phyloP scores from a whole-genome alignment of 2,329 filamentous ascomycete species.

The Lecanoromycetidae sp. region DNA sequence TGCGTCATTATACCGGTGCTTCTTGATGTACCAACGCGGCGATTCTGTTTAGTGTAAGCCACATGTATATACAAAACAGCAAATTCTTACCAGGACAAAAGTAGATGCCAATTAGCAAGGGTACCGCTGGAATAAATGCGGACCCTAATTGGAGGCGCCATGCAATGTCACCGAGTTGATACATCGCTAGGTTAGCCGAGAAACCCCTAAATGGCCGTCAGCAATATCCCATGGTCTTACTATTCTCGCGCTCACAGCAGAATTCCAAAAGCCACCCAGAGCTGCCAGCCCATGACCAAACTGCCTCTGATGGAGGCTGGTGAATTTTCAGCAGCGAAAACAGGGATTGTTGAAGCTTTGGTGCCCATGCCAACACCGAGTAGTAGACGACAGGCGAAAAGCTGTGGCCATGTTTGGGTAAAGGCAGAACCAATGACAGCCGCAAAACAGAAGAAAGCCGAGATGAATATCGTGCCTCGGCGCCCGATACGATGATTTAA shows the following conservation, averaged over 20 bases:
- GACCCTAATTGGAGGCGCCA: slow-evolving; percentile 48
- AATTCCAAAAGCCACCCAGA: slow-evolving; percentile 38
- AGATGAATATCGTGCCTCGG: slow-evolving; percentile 29
- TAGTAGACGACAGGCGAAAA: slow-evolving; percentile 23
- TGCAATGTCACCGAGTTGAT: slow-evolving; percentile 27
- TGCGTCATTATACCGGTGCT: slow-evolving; percentile 34
- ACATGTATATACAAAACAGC: slow-evolving; percentile 30
- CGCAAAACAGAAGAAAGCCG: slow-evolving; percentile 24
- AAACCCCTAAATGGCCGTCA: slow-evolving; percentile 22
- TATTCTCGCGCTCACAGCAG: slow-evolving; percentile 20
- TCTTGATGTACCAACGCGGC: slow-evolving; percentile 41
- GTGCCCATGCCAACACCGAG: slow-evolving; percentile 30
- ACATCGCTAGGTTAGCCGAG: slow-evolving; percentile 32
- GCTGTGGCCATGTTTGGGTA: slow-evolving; percentile 21
- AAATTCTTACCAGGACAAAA: slow-evolving; percentile 38
- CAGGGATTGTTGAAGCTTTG: slow-evolving; percentile 37
- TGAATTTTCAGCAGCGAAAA: slow-evolving; percentile 43
- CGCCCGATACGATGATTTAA: slow-evolving; percentile 19
- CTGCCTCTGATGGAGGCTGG: slow-evolving; percentile 43
- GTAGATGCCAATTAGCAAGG: slow-evolving; percentile 45
- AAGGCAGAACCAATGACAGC: slow-evolving; percentile 20
- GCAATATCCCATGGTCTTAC: neutral
- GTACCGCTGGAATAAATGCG: slow-evolving; percentile 53
- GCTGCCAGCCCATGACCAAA: slow-evolving; percentile 44
- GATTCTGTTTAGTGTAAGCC: slow-evolving; percentile 52